Evolutionary conservation across 1,284 basidiomycete genomes (phyloP).

Genomic region (Neotropicomus parvogracilis): DNA sequence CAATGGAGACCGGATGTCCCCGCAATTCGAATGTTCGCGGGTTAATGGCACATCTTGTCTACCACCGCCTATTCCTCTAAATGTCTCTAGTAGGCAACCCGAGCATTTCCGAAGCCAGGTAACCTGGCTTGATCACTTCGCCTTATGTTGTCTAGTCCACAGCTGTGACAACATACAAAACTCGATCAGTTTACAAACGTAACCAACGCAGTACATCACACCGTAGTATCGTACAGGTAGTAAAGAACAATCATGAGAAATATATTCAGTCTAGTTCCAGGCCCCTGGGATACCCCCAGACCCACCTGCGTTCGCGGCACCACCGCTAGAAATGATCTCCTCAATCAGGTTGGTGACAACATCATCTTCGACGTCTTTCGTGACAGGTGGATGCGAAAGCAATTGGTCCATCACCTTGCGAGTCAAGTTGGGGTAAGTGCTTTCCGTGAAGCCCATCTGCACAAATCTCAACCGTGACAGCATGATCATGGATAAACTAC

Average conservation of each 20-base stretch:
- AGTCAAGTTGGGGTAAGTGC: conserved; percentile 49
- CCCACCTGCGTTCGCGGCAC: conserved; percentile 9
- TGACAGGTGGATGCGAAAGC: conserved; percentile 38
- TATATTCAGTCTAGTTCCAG: conserved; percentile 32
- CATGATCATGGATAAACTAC: conserved; percentile 12
- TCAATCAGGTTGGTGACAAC: conserved; percentile 64
- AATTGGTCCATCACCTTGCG: conserved; percentile 52
- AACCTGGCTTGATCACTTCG: no score
- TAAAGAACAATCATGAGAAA: conserved; percentile 1
- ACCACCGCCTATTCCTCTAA: no score
- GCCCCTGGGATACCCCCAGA: conserved; percentile 39
- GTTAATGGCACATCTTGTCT: no score
- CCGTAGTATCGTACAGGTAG: conserved; percentile 16
- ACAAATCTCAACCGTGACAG: conserved; percentile 16
- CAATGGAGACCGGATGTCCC: neutral
- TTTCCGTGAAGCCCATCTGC: conserved; percentile 71
- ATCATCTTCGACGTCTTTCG: conserved; percentile 56
- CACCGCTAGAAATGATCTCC: conserved; percentile 41
- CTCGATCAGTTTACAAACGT: neutral
- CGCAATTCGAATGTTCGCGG: neutral
- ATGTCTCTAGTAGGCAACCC: neutral
- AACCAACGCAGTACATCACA: neutral
- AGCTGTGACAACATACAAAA: neutral
- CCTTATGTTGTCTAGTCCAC: no score
- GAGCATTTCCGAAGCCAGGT: neutral